Conservation (phyloP, 1,284 basidiomycete genomes). For the Pseudozyma sp. region DNA sequence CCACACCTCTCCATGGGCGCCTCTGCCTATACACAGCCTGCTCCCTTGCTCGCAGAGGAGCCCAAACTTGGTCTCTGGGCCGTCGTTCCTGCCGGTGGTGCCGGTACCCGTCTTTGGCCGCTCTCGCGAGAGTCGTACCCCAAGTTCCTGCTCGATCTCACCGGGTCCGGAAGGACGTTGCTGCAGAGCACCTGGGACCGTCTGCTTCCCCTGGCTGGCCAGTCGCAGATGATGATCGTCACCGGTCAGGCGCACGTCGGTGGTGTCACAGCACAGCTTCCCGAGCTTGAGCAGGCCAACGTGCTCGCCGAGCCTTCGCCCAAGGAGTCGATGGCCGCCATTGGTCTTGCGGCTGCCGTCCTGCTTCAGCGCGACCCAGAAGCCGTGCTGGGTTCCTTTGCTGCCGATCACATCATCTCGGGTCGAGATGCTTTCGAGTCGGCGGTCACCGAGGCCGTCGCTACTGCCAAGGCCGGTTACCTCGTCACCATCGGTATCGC, state of each 20-base stretch:
- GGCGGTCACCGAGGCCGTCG: constrained; percentile 66
- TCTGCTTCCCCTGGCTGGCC: constrained; percentile 59
- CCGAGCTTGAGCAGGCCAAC: constrained; percentile 54
- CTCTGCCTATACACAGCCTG: constrained; percentile 40
- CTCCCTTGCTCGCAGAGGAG: constrained; percentile 57
- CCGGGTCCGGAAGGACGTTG: constrained; percentile 60
- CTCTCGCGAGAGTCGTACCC: constrained; percentile 63
- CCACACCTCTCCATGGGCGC: constrained; percentile 45
- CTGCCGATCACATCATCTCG: constrained; percentile 68
- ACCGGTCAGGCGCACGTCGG: constrained; percentile 61
- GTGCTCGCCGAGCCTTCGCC: constrained; percentile 66
- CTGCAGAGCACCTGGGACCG: constrained; percentile 67
- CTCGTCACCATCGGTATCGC: constrained; percentile 69
- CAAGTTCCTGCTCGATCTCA: constrained; percentile 67
- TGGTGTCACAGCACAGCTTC: constrained; percentile 60
- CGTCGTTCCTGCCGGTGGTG: constrained; percentile 66
- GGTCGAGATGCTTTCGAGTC: constrained; percentile 67
- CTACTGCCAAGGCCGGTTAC: constrained; percentile 64
- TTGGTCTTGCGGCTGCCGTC: constrained; percentile 67
- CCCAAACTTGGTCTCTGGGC: constrained; percentile 65
- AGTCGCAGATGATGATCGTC: constrained; percentile 62
- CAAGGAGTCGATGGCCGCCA: constrained; percentile 67
- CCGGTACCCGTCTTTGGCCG: constrained; percentile 67
- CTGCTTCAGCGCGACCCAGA: constrained; percentile 63
- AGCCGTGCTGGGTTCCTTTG: constrained; percentile 67